Conservation (phyloP, 75 land plant genomes). For the Ceratopteris richardii region DNA sequence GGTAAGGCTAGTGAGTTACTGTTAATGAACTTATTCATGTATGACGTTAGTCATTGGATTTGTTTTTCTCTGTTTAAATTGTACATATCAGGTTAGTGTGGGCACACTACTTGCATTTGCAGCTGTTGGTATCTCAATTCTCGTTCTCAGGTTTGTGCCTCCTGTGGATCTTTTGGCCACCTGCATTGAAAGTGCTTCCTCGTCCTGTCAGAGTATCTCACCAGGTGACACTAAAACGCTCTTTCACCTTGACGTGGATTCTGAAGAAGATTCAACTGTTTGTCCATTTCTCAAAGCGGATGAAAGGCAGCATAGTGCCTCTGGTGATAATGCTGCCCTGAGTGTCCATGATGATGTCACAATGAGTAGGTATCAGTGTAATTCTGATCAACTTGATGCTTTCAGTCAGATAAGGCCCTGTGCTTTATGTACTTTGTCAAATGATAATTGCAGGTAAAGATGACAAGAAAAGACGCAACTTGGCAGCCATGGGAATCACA, state of each 20-base stretch:
- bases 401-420: too few species aligned
- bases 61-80: not conserved
- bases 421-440: too few species aligned
- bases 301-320: too few species aligned
- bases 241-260: too few species aligned
- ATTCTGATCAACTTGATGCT: too few species aligned
- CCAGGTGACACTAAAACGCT: not conserved
- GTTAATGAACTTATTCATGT: not conserved
- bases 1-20: conserved; percentile 32
- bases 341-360: not conserved
- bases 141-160: conserved; percentile 79
- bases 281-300: too few species aligned
- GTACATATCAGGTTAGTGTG: conserved; percentile 71
- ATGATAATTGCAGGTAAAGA: conserved; percentile 1
- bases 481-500: conserved; percentile 19
- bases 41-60: not conserved
- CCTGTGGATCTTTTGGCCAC: conserved; percentile 53
- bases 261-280: too few species aligned
- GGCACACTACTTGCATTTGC: conserved; percentile 90
- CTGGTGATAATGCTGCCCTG: too few species aligned
- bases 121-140: conserved; percentile 68
- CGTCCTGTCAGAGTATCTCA: conserved; percentile 24
- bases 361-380: too few species aligned
- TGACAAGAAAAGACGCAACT: conserved; percentile 10
- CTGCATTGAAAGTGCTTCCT: conserved; percentile 38